Evolutionary conservation across 148 eudicot species (phyloP).

Genomic region (Rhododendron molle): DNA sequence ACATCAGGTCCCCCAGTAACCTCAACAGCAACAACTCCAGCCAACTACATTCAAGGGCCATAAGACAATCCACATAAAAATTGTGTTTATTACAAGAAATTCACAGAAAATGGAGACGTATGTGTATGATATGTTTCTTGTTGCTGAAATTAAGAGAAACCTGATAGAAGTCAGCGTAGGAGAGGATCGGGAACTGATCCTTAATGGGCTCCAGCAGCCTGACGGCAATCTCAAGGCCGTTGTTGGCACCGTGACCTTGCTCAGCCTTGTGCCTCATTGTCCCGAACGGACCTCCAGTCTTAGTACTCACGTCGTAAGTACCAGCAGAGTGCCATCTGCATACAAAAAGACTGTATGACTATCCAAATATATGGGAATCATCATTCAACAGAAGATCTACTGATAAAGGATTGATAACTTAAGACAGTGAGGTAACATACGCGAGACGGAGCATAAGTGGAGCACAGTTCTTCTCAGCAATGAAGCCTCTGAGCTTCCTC

Average conservation of each 20-base stretch:
- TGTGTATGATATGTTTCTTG: not conserved
- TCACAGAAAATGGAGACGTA: not conserved
- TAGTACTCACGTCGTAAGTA: conserved; percentile 54
- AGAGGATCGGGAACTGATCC: conserved; percentile 59
- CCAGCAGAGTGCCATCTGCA: conserved; percentile 96
- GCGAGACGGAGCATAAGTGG: conserved; percentile 83
- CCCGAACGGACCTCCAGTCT: conserved; percentile 90
- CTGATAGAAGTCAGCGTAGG: conserved; percentile 72
- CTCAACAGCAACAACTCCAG: conserved; percentile 95
- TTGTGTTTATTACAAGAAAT: not conserved
- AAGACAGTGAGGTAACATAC: conserved; percentile 27
- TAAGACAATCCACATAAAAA: not conserved
- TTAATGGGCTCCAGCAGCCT: conserved; percentile 67
- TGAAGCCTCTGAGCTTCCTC: conserved; percentile 71
- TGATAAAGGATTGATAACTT: not conserved
- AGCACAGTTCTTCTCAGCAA: conserved; percentile 75
- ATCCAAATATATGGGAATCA: not conserved
- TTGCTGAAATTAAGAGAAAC: conserved; percentile 16
- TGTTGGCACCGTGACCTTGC: conserved; percentile 61
- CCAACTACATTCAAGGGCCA: conserved; percentile 36
- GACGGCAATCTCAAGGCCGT: conserved; percentile 69
- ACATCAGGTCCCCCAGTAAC: conserved; percentile 94
- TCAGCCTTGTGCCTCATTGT: conserved; percentile 70
- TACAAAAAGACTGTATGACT: not conserved
- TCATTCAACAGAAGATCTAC: not conserved